Evolutionary conservation across 257 asterid genomes (phyloP).

Genomic region (Solanum rostratum): DNA sequence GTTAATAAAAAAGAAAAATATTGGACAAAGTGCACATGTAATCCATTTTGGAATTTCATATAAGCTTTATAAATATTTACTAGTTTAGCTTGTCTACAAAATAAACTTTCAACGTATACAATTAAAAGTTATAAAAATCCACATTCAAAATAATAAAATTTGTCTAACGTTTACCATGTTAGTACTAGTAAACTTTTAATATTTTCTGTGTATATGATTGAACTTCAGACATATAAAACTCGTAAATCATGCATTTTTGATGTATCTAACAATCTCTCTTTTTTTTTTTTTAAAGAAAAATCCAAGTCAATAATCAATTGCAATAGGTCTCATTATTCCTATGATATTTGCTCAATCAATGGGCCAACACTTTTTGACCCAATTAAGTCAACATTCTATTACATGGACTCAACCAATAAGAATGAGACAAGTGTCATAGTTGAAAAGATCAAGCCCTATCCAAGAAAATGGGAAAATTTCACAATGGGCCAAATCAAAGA

Average conservation of each 20-base stretch:
- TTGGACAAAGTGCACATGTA: background rate
- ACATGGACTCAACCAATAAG: background rate
- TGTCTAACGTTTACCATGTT: background rate
- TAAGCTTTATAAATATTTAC: background rate
- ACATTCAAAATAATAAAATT: background rate
- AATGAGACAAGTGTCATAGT: background rate
- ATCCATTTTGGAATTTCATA: too few species aligned
- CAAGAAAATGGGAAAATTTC: slow-evolving; percentile 5
- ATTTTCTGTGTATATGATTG: background rate
- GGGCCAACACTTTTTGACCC: background rate
- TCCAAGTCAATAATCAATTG: background rate
- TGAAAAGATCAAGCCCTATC: slow-evolving; percentile 7
- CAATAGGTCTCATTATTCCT: background rate
- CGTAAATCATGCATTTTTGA: background rate
- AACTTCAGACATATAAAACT: background rate
- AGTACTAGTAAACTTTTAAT: background rate
- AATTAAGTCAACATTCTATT: background rate
- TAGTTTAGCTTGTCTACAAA: background rate
- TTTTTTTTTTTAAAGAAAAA: background rate
- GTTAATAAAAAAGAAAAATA: background rate
- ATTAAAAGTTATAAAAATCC: background rate
- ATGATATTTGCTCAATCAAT: slow-evolving; percentile 4
- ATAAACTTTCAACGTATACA: background rate
- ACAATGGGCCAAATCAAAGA: slow-evolving; percentile 1
- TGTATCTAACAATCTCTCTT: background rate